These are phyloP conservation scores for Cryphonectria japonica DNA, from an alignment of 2,329 filamentous ascomycete genomes.

Conservation along the genomic window DNA sequence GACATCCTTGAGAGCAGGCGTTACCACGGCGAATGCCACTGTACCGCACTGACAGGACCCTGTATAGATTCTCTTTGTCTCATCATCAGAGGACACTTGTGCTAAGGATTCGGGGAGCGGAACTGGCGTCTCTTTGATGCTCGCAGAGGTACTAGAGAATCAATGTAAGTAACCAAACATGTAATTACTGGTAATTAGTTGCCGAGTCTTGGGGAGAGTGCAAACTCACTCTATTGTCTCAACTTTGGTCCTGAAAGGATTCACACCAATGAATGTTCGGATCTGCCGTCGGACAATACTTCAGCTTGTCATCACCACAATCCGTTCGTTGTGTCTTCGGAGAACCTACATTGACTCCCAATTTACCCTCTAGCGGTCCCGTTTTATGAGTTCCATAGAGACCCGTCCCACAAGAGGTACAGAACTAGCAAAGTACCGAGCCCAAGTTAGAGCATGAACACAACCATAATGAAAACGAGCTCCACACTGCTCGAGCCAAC, in stretches of 20 bases:
- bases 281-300: slow-evolving; percentile 3
- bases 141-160: slow-evolving; percentile 12
- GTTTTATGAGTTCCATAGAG: slow-evolving; percentile 35
- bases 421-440: slow-evolving; percentile 33
- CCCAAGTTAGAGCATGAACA: neutral
- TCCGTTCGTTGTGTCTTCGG: neutral
- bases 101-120: neutral
- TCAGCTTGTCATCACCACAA: no score
- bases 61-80: slow-evolving; percentile 26
- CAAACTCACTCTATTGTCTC: slow-evolving; percentile 22
- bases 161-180: neutral
- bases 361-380: slow-evolving; percentile 32
- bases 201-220: fast-evolving
- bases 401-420: slow-evolving; percentile 36
- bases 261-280: slow-evolving; percentile 32
- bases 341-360: slow-evolving; percentile 34
- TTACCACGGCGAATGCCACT: slow-evolving; percentile 32
- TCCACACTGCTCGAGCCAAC: neutral
- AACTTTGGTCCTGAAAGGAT: slow-evolving; percentile 34
- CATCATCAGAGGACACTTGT: neutral
- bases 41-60: slow-evolving; percentile 37
- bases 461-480: neutral
- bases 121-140: slow-evolving; percentile 3
- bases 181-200: neutral
- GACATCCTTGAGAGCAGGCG: slow-evolving; percentile 38